Evolutionary conservation across 139 green algal genomes (phyloP), one percentile per base, ranked within the genome.

Genomic region (Chlorella ohadii): DNA sequence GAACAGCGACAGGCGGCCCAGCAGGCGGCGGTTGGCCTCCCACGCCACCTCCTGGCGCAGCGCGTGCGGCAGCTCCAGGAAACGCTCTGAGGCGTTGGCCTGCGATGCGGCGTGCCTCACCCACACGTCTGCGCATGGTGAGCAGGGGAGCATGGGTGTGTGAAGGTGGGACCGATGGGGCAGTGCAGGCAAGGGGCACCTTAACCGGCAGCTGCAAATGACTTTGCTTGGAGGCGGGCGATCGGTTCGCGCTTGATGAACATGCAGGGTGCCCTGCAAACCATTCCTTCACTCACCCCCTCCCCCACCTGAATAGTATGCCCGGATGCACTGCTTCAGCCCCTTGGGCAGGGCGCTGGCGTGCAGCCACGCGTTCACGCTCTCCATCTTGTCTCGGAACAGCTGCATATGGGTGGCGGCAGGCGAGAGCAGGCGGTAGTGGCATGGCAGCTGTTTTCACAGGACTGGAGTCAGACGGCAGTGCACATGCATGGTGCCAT

Each of bases 321-420:
- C 25, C 1, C 70, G n/a, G 23, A 88, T 88, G 28, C 38, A 70
- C 27, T 44, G 55, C 41, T 70, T 67, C 27, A 88, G 84, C 9
- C 25, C 57, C 25, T 27, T 56, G 16, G 84, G 71, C 17, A 88
- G 38, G 61, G 31, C 44, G 47, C 57, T 44, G n/a, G 51, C 47
- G 33, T 34, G 51, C 78, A 88, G 71, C 84, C 84, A 88, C 31
- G 77, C 68, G 27, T 85, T 47, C 44, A 88, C 84, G 5, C 16
- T 36, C 5, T 85, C 78, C 68, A 88, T 85, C n/a, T 83, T 83
- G 12, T 65, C 59, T 1, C 78, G 38, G 63, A 51, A 88, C 34
- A 77, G 23, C 57, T 71, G 66, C 44, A 66, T 19, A 0, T 7
- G 13, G 57, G 59, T 25, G 36, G 27, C 70, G 6, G 59, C 1